Evolutionary conservation across 2,329 filamentous ascomycete genomes (phyloP).

Genomic region (Stemphylium vesicarium): DNA sequence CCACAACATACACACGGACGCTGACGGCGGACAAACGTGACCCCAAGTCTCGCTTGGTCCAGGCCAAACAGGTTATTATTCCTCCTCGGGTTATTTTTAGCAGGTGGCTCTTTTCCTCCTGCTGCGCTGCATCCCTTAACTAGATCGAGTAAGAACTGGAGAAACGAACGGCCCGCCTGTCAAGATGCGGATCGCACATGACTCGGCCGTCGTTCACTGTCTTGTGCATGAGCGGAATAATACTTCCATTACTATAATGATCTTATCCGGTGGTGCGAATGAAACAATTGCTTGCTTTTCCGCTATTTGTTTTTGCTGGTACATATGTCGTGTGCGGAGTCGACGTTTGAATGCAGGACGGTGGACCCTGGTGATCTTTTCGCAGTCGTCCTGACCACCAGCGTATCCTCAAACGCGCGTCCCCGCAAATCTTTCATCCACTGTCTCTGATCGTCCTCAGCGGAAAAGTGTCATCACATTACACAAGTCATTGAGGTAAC

Average conservation of each 20-base stretch:
- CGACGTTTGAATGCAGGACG: slow-evolving; percentile 1
- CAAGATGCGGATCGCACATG: slow-evolving; percentile 4
- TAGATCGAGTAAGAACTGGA: background rate
- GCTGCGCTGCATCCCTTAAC: background rate
- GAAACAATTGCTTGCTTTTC: slow-evolving; percentile 1
- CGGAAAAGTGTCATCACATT: slow-evolving; percentile 1
- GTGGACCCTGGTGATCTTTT: background rate
- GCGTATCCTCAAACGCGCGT: slow-evolving; percentile 17
- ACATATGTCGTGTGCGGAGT: slow-evolving; percentile 1
- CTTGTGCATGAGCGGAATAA: background rate
- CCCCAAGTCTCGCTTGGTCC: slow-evolving; percentile 1
- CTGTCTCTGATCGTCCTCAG: slow-evolving; percentile 1
- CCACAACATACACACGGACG: background rate
- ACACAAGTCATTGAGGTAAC: background rate
- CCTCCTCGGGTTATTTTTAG: slow-evolving; percentile 7
- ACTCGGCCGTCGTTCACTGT: background rate
- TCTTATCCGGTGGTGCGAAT: too few species aligned
- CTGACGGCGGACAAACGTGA: background rate
- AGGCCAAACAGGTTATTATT: background rate
- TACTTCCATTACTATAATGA: too few species aligned
- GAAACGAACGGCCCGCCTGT: slow-evolving; percentile 10
- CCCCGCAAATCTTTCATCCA: slow-evolving; percentile 11
- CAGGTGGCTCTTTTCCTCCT: background rate
- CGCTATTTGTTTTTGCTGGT: background rate
- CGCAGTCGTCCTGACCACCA: slow-evolving; percentile 7